A percentile compares a stretch with the other conserved stretches of the same genome.
phyloP scores from a whole-genome alignment of 495 filamentous ascomycete genomes.

The Penicillium paradoxum region DNA sequence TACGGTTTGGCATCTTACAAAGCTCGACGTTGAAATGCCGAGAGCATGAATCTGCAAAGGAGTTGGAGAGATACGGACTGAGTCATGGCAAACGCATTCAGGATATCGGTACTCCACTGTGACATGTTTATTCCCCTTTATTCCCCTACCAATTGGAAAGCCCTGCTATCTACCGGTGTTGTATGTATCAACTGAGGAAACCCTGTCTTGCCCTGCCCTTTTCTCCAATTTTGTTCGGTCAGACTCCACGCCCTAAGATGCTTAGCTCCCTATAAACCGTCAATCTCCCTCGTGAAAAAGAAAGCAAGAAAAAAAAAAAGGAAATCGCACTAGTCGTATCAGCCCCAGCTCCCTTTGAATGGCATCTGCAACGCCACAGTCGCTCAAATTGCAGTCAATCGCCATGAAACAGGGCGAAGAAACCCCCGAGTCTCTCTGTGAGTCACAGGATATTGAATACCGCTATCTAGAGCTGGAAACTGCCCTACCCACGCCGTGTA shows the following conservation, averaged over 20 bases:
- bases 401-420: constrained; percentile 16
- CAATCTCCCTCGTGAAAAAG: not conserved
- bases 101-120: too few relatives aligned
- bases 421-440: constrained; percentile 16
- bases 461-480: constrained; percentile 74
- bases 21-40: too few relatives aligned
- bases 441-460: constrained; percentile 49
- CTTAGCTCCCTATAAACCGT: not conserved
- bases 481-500: constrained; percentile 53
- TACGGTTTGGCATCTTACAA: not conserved
- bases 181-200: not conserved
- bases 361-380: not conserved
- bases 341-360: too few relatives aligned
- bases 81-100: too few relatives aligned
- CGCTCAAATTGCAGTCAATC: not conserved
- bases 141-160: too few relatives aligned
- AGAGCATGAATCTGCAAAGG: too few relatives aligned
- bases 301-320: not conserved
- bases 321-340: too few relatives aligned
- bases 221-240: not conserved
- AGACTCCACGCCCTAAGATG: constrained; percentile 1
- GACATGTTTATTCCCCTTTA: too few relatives aligned
- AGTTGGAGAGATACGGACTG: too few relatives aligned
- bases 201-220: not conserved
- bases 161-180: too few relatives aligned